Base-by-base conservation (phyloP, 2,329 filamentous ascomycete genomes). In the Xylaria sp. region DNA sequence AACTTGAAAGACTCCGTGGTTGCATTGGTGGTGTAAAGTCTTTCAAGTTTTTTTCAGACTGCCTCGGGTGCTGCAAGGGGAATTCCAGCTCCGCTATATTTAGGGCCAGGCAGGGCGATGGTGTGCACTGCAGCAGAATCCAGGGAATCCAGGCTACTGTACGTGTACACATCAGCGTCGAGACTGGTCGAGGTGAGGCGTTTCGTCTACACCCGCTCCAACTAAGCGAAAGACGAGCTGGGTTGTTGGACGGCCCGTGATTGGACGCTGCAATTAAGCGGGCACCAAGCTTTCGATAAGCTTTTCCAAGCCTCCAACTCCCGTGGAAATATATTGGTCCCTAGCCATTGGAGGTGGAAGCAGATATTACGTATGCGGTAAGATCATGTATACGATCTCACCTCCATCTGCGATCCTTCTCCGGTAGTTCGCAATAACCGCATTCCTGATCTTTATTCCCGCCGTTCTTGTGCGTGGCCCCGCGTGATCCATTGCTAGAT, bases 281-380 rank as follows among this genome's bases (percentile, higher is more conserved):
- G 28, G 12, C 52, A 55, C 32, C 28, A 55, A 55, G 28, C 52
- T 55, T 55, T n/a, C 20, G 52, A 34, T 34, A 55, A 55, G 52
- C 52, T 37, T 55, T 55, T 20, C 52, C 52, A 55, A 55, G 52
- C 52, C 28, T 18, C 20, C 52, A 18, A 37, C 52, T 55, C 52
- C 28, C 52, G 52, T 34, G 5, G 13, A n/a, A 44, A 2, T 20
- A 48, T 48, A 20, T 46, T 8, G 46, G n/a, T 23, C 46, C 46
- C 46, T 37, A 34, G 28, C 28, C 13, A 34, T n/a, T 20, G 20
- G 28, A 4, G 20, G 28, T 8, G n/a, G 52, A 28, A 25, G 9
- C 9, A 25, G 13, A 12, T 28, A 28, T 50, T 50, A 50, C 46
- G 20, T 23, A 12, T 18, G 15, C 15, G 41, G 15, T n/a, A 15